Evolutionary conservation across 805 yeast species (phyloP).

Genomic region (Wickerhamomyces subpelliculosus): DNA sequence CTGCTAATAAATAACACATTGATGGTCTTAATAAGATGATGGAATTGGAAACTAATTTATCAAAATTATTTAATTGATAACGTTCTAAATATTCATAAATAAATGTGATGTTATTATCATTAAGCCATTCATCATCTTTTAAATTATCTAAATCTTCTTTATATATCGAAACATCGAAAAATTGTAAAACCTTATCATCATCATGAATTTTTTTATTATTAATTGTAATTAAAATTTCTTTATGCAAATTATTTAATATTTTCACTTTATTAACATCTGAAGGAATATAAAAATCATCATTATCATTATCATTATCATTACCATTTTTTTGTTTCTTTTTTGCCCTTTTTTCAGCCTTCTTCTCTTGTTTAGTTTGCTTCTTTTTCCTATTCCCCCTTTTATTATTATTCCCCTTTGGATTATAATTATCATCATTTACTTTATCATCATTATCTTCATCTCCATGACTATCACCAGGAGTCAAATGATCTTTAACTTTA

Average conservation of each 20-base stretch:
- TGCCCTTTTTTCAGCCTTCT: neutral
- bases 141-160: constrained; percentile 52
- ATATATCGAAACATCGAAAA: constrained; percentile 51
- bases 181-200: constrained; percentile 32
- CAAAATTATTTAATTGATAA: constrained; percentile 20
- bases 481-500: no score
- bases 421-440: neutral
- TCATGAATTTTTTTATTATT: constrained; percentile 14
- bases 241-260: constrained; percentile 10
- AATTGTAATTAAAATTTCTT: constrained; percentile 7
- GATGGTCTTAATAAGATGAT: constrained; percentile 50
- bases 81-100: constrained; percentile 50
- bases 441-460: neutral
- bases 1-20: constrained; percentile 53
- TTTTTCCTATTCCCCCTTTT: neutral
- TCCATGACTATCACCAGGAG: no score
- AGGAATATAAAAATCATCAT: constrained; percentile 7
- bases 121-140: constrained; percentile 64
- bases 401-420: neutral
- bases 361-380: neutral
- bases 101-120: constrained; percentile 61
- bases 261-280: constrained; percentile 13
- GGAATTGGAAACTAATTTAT: constrained; percentile 21
- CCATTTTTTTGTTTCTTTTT: constrained; percentile 7
- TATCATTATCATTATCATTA: constrained; percentile 3